Percentiles rank a stretch among this genome's conserved stretches.
Evolutionary conservation across 345 rosid genomes (phyloP).

Genomic region (Populus pruinosa): DNA sequence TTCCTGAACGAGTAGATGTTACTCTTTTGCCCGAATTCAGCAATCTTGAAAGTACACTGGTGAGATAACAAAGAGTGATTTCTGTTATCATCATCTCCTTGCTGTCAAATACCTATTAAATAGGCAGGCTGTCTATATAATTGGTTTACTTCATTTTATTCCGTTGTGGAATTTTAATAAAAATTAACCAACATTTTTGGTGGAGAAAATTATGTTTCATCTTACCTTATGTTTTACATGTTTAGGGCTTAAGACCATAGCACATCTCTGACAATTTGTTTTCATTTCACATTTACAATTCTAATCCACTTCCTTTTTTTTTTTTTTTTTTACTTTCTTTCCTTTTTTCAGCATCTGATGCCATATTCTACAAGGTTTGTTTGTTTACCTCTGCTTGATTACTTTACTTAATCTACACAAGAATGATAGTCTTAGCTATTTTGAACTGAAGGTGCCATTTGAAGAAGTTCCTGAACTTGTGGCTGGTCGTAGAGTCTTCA

Average conservation of each 20-base stretch:
- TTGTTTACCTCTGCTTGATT: conserved; percentile 16
- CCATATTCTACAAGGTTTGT: conserved; percentile 69
- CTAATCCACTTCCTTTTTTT: neutral
- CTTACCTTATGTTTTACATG: no score
- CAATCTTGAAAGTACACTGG: no score
- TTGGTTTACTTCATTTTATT: neutral
- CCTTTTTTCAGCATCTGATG: conserved; percentile 52
- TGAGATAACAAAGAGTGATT: no score
- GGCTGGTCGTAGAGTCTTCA: conserved; percentile 65
- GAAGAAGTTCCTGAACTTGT: conserved; percentile 98
- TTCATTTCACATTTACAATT: conserved; percentile 7
- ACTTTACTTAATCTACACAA: neutral
- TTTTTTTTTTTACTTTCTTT: conserved; percentile 12
- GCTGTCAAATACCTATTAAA: no score
- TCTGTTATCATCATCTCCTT: no score
- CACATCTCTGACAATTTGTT: neutral
- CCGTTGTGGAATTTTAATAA: neutral
- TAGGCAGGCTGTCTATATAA: no score
- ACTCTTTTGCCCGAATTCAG: no score
- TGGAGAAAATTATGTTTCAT: no score
- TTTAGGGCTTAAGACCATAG: neutral
- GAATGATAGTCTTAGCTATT: neutral
- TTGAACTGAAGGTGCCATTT: conserved; percentile 68
- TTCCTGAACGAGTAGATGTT: no score
- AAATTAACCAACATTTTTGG: no score